Evolutionary conservation across 139 green algal genomes (phyloP).

Genomic region (Chlamydomonas sp.): DNA sequence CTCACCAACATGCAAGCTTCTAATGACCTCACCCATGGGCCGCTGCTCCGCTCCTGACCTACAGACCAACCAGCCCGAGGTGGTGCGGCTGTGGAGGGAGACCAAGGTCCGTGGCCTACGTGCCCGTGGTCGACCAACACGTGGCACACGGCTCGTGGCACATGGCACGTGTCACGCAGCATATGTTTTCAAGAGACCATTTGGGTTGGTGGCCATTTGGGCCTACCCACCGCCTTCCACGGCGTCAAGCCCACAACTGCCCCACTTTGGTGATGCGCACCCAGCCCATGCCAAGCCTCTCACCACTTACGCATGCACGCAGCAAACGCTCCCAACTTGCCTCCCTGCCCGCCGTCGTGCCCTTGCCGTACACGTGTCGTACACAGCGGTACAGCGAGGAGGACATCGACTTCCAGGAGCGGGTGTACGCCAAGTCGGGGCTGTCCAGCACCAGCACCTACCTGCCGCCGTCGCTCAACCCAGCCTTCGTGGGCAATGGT

Average conservation of each 20-base stretch:
- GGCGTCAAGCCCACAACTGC: background rate
- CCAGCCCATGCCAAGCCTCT: background rate
- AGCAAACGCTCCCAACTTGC: background rate
- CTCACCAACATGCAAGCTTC: background rate
- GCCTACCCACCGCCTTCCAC: background rate
- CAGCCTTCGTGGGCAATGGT: conserved; percentile 6
- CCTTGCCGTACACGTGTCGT: background rate
- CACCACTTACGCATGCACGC: background rate
- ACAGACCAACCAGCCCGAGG: background rate
- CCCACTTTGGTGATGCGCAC: background rate
- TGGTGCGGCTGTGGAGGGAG: background rate
- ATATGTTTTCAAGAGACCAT: too few relatives aligned
- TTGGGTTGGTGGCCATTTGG: background rate
- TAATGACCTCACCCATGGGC: background rate
- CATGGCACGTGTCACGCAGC: background rate
- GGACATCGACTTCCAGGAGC: conserved; percentile 28
- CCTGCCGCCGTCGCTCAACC: background rate
- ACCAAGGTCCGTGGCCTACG: background rate
- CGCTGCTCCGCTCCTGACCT: background rate
- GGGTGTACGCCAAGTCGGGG: conserved; percentile 7
- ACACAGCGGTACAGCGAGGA: conserved; percentile 22
- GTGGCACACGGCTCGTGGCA: background rate
- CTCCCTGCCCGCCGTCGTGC: too few relatives aligned
- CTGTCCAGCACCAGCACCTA: conserved; percentile 1
- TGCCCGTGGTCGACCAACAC: too few relatives aligned